Evolutionary conservation across 2,329 filamentous ascomycete genomes (phyloP), one percentile per base, ranked within the genome.

Genomic region (Metarhizium humberi): DNA sequence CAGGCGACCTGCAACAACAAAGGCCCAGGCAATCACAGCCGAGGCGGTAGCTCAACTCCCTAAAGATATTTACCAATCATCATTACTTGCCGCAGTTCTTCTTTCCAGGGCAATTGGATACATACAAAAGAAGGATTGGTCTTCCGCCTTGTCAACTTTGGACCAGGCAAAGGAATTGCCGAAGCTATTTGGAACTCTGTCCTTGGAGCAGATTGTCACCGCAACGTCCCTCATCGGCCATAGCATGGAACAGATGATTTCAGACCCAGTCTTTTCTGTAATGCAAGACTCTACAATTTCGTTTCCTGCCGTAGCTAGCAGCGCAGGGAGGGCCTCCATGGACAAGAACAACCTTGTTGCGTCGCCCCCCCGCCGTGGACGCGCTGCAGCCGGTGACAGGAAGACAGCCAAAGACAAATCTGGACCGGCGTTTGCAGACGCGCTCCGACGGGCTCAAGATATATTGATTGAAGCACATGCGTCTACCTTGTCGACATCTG

Each of bases 251-350:
- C 79, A 86, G 63, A 88, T 96, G 75, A 80, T 85, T 13, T 79
- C 81, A 4, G 89, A 96, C 69, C 86, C 92, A 3, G 87, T 94
- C 3, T 95, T 92, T 68, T 95, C 90, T 18, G 88, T 92, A 10
- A 80, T 97, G 16, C 89, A 92, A 49, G 94, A 99, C 64, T 96
- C 94, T 0, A 96, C 91, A 0, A 85, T 96, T 30, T 95, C 91
- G 0, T 87, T 92, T 57, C 90, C 92, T 1, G 85, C 89, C 0
- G 76, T 92, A 42, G 73, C 73, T 29, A 65, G 68, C 59, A 67
- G 70, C 32, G 63, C 71, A 30, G 78, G 78, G 38, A 73, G 72
- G 57, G 59, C 57, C n/a, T 60, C 63, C 32, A 62, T 67, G 11
- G 71, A 76, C 47, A 68, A 70, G 34, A 59, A 66, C 25, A 71